Base-by-base conservation (phyloP, 2,329 filamentous ascomycete genomes). In the Aspergillus fischeri region DNA sequence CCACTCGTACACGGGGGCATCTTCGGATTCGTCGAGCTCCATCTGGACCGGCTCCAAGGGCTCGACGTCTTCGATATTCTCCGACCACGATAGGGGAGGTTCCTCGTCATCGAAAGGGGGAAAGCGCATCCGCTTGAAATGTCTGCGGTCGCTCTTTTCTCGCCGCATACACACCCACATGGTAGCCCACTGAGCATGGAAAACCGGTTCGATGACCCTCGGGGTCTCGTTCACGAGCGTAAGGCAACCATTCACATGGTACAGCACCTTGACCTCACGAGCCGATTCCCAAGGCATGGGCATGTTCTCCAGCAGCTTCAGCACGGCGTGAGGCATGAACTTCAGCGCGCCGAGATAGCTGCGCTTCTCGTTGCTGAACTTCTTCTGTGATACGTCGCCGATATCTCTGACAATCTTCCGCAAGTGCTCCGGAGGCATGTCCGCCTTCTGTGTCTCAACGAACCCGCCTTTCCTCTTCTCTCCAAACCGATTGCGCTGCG, bases 131-230 rank as follows among this genome's bases (percentile, higher is more conserved):
- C 94, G 87, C 81, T 99, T 99, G 82, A 99, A 99, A 67, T 97
- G 86, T 70, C 93, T 82, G 75, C 94, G 82, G 70, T 99, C 94
- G 70, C 92, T 94, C 82, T 99, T 99, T 73, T 99, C 94, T 67
- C 95, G 89, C 67, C 94, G 87, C 94, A 99, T 99, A 48, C 90
- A 91, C 27, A 96, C 88, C 94, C 94, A 99, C 94, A 99, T 99
- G 54, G 93, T 96, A 11, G 94, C 94, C 94, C 94, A 99, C 74
- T 99, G 94, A 56, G 94, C 94, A 72, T 97, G 92, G 75, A 96
- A 99, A 3, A 99, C 90, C 0, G 94, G 94, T 72, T 97, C 94
- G 68, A 99, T 97, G 55, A 99, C 95, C 67, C 95, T 86, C 14
- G 95, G 94, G 6, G 88, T 91, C 79, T 99, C 94, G 73, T 99